These are phyloP conservation scores for Orbilia brochopaga DNA, from an alignment of 2,329 filamentous ascomycete species.

Conservation along the genomic window DNA sequence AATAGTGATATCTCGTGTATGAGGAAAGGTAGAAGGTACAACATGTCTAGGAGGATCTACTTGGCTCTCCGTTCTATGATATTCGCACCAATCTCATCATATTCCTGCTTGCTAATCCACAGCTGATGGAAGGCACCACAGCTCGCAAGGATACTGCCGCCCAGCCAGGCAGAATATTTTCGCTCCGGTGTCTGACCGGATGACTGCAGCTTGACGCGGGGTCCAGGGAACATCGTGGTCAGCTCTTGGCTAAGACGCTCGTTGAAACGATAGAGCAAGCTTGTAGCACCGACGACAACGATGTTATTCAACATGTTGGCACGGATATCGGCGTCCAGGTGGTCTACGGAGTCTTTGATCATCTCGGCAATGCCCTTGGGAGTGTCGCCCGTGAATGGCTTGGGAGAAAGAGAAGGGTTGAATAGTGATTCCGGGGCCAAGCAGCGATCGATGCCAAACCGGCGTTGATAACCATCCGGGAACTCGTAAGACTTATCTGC, in stretches of 20 bases:
- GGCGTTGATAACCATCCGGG: conserved; percentile 91
- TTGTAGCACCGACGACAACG: conserved; percentile 87
- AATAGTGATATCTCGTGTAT: conserved; percentile 22
- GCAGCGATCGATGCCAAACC: conserved; percentile 87
- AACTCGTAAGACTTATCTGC: conserved; percentile 77
- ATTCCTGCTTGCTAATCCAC: conserved; percentile 98
- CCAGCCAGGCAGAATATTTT: conserved; percentile 93
- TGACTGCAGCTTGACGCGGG: conserved; percentile 85
- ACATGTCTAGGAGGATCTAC: conserved; percentile 14
- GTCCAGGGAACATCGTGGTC: conserved; percentile 78
- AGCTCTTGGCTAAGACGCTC: conserved; percentile 88
- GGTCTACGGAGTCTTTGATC: conserved; percentile 75
- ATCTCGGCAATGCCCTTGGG: conserved; percentile 58
- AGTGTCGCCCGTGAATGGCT: conserved; percentile 29
- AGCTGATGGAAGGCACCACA: conserved; percentile 98
- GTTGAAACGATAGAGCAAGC: conserved; percentile 86
- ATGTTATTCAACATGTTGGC: conserved; percentile 84
- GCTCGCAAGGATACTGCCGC: conserved; percentile 92
- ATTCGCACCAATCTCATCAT: conserved; percentile 87
- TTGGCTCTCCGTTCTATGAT: conserved; percentile 47
- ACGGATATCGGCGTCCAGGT: conserved; percentile 86
- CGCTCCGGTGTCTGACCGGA: conserved; percentile 85
- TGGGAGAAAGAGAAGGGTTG: conserved; percentile 68
- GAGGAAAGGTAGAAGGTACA: background rate
- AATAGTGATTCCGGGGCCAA: conserved; percentile 87